Evolutionary conservation across 1,284 basidiomycete genomes (phyloP), one percentile per base, ranked within the genome.

Genomic region (Earliella scabrosa): DNA sequence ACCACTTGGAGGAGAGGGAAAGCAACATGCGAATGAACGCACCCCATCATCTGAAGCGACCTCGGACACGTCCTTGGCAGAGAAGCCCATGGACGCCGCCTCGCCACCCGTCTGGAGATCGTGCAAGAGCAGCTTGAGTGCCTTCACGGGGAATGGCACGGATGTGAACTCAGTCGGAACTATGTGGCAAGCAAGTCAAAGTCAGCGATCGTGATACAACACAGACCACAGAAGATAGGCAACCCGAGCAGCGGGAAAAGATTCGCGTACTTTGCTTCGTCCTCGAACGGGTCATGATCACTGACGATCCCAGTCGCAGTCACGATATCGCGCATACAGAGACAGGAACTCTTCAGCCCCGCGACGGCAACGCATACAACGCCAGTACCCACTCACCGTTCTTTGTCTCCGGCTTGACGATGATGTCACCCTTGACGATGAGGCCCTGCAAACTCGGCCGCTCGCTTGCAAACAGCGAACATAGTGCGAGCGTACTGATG

Each of bases 201-300:
- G 51, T 24, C 11, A 32, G 16, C 5, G 4, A 14, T 18, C 32
- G 2, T 36, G 3, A 23, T 35, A 34, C 31, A 29, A 2, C 23
- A 40, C 24, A 7, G 8, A 52, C 45, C 53, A 18, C 50, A 32
- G 16, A 13, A 14, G 50, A 39, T 18, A 24, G 20, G 38, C 11
- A 46, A 32, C 4, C n/a, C 39, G 23, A 23, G 39, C 39, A 32
- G 26, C 29, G 58, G 48, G 38, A 63, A 38, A 38, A 48, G 56
- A 32, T n/a, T 7, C 60, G 72, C 87, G 72, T 76, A 96, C 93
- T 90, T 63, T 81, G 80, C 77, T 88, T 93, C 40, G 96, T 94
- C 65, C 86, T 82, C 39, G 96, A 97, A 58, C 97, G 88, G 38
- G 97, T 98, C 87, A 97, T 94, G 72, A 98, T 98, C 66, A 93